Evolutionary conservation across 805 yeast species (phyloP), one percentile per base, ranked within the genome.

Genomic region (Kluyveromyces aestuarii): DNA sequence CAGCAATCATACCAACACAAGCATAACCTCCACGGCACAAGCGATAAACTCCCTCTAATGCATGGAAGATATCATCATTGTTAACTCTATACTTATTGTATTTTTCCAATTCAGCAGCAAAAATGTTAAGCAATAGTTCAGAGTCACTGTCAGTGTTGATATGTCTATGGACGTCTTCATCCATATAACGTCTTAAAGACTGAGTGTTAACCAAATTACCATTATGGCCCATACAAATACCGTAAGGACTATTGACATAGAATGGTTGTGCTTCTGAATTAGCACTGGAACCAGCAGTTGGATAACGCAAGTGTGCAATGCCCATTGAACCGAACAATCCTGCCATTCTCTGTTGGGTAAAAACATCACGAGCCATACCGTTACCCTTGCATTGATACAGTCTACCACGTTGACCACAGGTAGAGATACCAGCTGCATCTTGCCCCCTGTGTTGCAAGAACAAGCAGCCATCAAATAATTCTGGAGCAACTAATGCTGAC

Each of bases 381-480:
- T 89, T 91, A 60, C 99, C 99, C 72, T 93, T 93, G 69, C 99
- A 93, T 71, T 91, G 98, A 71, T 87, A 90, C 50, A 93, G 77
- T 51, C 99, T 77, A 55, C 98, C 99, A 52, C 91, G 81, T 41
- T 84, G 74, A 48, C 96, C 98, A 66, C 96, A 88, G 8, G 99
- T 93, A 21, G 88, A 93, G 48, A 93, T 91, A 54, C 99, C 99
- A n/a, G 97, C 96, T 10, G 99, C 99, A 67, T 93, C 99, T 72
- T 93, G 99, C 42, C 99, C 99, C 63, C 99, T 79, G 64, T 93
- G 99, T 66, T 93, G 99, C 52, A 93, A 73, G 66, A 84, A 91
- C 71, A 89, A 80, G 53, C 91, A 84, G 7, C 96, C 96, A 65
- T 93, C 99, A 49, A 88, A 82, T 41, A 93, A 74, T 62, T 90